These are phyloP conservation scores for Cutaneotrichosporon mucoides DNA, from an alignment of 1,284 basidiomycete species.

Conservation along the genomic window DNA sequence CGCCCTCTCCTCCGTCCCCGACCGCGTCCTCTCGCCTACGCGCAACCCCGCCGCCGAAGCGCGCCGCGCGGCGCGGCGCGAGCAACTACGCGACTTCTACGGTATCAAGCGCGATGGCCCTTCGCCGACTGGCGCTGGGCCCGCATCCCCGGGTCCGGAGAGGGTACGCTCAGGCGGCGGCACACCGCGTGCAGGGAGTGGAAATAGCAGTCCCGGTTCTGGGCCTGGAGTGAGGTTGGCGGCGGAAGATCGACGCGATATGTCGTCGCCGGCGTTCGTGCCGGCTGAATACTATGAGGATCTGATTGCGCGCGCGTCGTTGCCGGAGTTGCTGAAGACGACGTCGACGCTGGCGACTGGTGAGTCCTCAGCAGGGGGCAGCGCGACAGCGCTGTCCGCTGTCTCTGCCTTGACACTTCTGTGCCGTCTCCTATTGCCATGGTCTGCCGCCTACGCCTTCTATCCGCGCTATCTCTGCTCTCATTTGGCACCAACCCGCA, in stretches of 20 bases:
- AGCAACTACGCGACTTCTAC: slow-evolving; percentile 43
- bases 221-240: neutral
- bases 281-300: slow-evolving; percentile 44
- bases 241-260: slow-evolving; percentile 1
- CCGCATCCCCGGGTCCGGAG: neutral
- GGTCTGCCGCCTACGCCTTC: too few relatives aligned
- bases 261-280: slow-evolving; percentile 26
- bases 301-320: slow-evolving; percentile 30
- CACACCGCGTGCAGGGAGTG: too few relatives aligned
- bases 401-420: too few relatives aligned
- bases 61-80: slow-evolving; percentile 31
- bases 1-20: slow-evolving; percentile 5
- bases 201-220: too few relatives aligned
- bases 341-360: slow-evolving; percentile 35
- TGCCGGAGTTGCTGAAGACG: slow-evolving; percentile 39
- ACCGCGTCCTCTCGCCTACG: slow-evolving; percentile 14
- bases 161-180: neutral
- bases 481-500: too few relatives aligned
- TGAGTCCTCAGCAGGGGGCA: slow-evolving; percentile 12
- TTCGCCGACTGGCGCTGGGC: too few relatives aligned
- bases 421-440: too few relatives aligned
- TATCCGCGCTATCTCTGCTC: too few relatives aligned
- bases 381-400: too few relatives aligned
- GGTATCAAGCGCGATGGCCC: slow-evolving; percentile 19
- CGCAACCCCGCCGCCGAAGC: slow-evolving; percentile 11